These are phyloP conservation scores for Calonectria hongkongensis DNA, from an alignment of 2,329 filamentous ascomycete species.

Conservation along the genomic window DNA sequence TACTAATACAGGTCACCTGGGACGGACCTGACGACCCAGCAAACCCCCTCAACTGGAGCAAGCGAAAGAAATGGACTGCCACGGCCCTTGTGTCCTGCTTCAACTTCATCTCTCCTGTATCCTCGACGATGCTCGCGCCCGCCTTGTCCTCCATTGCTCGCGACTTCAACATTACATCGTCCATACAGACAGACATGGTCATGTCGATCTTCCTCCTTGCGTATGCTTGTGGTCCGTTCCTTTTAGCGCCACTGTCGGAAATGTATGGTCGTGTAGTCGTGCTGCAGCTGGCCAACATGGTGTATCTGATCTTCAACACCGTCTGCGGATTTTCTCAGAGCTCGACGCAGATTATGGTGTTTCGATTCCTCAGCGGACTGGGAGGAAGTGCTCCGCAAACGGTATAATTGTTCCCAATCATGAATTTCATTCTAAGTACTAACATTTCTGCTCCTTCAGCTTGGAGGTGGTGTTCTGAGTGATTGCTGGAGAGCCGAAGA, in stretches of 20 bases:
- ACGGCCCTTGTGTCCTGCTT: slow-evolving; percentile 62
- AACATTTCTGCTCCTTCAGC: slow-evolving; percentile 40
- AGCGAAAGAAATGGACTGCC: slow-evolving; percentile 58
- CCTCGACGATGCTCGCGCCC: slow-evolving; percentile 71
- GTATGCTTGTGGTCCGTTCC: slow-evolving; percentile 71
- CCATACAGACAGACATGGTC: slow-evolving; percentile 68
- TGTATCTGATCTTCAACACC: slow-evolving; percentile 74
- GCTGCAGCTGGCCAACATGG: slow-evolving; percentile 66
- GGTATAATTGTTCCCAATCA: slow-evolving; percentile 47
- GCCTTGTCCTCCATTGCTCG: slow-evolving; percentile 65
- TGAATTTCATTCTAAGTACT: not conserved
- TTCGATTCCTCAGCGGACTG: slow-evolving; percentile 69
- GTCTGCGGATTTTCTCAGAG: slow-evolving; percentile 70
- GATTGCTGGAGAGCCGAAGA: slow-evolving; percentile 69
- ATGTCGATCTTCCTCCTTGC: slow-evolving; percentile 77
- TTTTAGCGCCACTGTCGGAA: slow-evolving; percentile 72
- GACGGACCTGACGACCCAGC: slow-evolving; percentile 64
- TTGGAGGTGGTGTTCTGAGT: slow-evolving; percentile 68
- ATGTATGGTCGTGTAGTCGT: slow-evolving; percentile 68
- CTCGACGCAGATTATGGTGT: slow-evolving; percentile 67
- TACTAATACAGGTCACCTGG: slow-evolving; percentile 63
- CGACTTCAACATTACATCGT: slow-evolving; percentile 66
- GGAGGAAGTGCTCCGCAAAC: slow-evolving; percentile 68
- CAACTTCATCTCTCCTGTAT: slow-evolving; percentile 74
- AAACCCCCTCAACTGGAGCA: slow-evolving; percentile 69